Percentiles rank a stretch among this genome's conserved stretches.
phyloP scores from a whole-genome alignment of 2,329 filamentous ascomycete genomes.

The Cytospora chrysosperma region DNA sequence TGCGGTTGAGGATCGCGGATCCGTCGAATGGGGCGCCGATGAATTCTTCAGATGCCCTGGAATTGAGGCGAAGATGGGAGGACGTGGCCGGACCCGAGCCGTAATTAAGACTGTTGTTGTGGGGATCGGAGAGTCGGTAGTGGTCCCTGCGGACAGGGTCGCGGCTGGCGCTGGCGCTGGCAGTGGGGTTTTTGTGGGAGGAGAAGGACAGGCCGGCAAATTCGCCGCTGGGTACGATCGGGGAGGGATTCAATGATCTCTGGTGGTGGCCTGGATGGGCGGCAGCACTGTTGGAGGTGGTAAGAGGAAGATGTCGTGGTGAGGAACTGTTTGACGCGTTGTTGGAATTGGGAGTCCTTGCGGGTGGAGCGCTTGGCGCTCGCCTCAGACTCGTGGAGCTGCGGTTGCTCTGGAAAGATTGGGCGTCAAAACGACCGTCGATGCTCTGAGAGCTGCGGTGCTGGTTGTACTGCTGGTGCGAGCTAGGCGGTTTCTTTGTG shows the following conservation, averaged over 20 bases:
- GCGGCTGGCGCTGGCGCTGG: constrained; percentile 13
- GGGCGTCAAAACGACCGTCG: constrained; percentile 55
- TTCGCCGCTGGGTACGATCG: constrained; percentile 46
- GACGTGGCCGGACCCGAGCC: constrained; percentile 19
- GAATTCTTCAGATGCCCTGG: constrained; percentile 55
- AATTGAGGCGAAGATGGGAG: constrained; percentile 39
- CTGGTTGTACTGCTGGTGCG: constrained; percentile 41
- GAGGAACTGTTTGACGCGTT: constrained; percentile 52
- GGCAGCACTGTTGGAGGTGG: constrained; percentile 27
- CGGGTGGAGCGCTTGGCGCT: constrained; percentile 58
- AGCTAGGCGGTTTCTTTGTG: constrained; percentile 60
- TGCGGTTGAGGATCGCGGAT: constrained; percentile 58
- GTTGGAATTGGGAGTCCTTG: constrained; percentile 44
- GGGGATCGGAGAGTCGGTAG: constrained; percentile 32
- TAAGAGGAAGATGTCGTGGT: constrained; percentile 44
- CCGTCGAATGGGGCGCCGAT: constrained; percentile 67
- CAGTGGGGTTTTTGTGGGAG: constrained; percentile 30
- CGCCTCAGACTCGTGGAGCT: constrained; percentile 63
- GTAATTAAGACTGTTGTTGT: constrained; percentile 31
- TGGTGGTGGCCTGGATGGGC: constrained; percentile 25
- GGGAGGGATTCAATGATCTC: constrained; percentile 46
- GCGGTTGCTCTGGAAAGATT: constrained; percentile 60
- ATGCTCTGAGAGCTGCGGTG: constrained; percentile 50
- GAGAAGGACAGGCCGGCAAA: constrained; percentile 42
- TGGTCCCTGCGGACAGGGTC: constrained; percentile 23